A percentile compares a stretch with the other conserved stretches of the same genome.
Conservation (phyloP, 805 yeast species). For the Torulaspora gathmanii region DNA sequence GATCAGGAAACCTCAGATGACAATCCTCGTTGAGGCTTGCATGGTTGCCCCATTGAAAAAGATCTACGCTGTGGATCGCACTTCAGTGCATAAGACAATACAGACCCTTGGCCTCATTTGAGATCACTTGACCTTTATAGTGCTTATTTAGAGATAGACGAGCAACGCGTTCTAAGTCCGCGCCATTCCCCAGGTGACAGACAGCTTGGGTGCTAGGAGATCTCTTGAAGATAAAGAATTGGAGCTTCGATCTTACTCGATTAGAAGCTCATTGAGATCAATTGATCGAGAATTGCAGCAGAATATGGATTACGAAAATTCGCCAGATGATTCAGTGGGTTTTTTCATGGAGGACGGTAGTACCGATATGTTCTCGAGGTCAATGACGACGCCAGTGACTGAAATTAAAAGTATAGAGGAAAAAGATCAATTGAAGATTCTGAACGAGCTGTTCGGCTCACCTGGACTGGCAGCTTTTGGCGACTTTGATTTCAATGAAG, state of each 20-base stretch:
- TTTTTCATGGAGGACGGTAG: conserved; percentile 3
- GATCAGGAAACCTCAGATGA: background rate
- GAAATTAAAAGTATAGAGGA: background rate
- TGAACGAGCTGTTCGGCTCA: conserved; percentile 7
- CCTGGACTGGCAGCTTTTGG: background rate
- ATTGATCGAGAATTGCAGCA: background rate
- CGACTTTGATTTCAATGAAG: background rate
- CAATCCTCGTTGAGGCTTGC: background rate
- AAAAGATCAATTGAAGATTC: conserved; percentile 1
- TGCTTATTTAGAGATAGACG: background rate
- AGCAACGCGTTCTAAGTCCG: conserved; percentile 1
- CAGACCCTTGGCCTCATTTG: conserved; percentile 4
- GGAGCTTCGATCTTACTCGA: no score
- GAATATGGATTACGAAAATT: background rate
- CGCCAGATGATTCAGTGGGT: background rate
- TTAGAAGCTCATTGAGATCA: background rate
- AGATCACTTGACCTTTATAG: background rate
- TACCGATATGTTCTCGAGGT: conserved; percentile 1
- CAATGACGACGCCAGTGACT: background rate
- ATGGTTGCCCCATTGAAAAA: background rate
- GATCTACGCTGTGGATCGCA: conserved; percentile 3
- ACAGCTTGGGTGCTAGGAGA: no score
- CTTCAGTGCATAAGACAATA: background rate
- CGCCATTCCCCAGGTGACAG: background rate
- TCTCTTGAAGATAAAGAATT: no score